A percentile compares a stretch with the other conserved stretches of the same genome.
phyloP scores from a whole-genome alignment of 306 rosid genomes.

The Pyrus bretschneideri region DNA sequence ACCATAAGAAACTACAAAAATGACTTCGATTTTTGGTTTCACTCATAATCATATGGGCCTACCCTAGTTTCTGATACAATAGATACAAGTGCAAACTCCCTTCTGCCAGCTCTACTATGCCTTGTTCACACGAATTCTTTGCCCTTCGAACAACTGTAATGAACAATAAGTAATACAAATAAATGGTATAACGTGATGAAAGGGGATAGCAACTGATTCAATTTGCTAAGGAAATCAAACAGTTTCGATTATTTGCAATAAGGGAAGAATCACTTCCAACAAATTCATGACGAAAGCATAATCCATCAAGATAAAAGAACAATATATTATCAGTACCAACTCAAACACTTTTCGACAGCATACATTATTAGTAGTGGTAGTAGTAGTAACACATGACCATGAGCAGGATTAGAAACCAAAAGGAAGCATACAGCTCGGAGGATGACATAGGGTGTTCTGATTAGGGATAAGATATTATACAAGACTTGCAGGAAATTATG shows the following conservation, averaged over 20 bases:
- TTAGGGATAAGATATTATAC: not conserved
- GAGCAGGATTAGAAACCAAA: not conserved
- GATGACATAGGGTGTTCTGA: not conserved
- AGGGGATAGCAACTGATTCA: constrained; percentile 8
- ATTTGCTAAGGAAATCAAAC: constrained; percentile 1
- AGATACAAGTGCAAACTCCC: constrained; percentile 7
- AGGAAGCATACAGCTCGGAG: not conserved
- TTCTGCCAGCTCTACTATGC: constrained; percentile 35
- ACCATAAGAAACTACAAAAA: not conserved
- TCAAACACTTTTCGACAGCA: not conserved
- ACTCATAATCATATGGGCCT: not conserved
- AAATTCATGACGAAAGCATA: not conserved
- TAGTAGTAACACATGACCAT: not conserved
- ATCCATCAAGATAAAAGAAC: not conserved
- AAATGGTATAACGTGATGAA: constrained; percentile 1
- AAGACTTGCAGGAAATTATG: not conserved
- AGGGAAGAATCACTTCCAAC: not conserved
- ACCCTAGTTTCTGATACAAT: constrained; percentile 6
- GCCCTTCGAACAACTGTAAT: constrained; percentile 83
- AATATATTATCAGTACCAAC: not conserved
- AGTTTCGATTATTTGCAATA: not conserved
- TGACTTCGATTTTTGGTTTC: not conserved
- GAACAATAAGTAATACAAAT: constrained; percentile 3
- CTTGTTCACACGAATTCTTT: constrained; percentile 77
- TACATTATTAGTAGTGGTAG: not conserved